These are phyloP conservation scores for Lipomyces starkeyi DNA, from an alignment of 805 yeast species.

Conservation along the genomic window DNA sequence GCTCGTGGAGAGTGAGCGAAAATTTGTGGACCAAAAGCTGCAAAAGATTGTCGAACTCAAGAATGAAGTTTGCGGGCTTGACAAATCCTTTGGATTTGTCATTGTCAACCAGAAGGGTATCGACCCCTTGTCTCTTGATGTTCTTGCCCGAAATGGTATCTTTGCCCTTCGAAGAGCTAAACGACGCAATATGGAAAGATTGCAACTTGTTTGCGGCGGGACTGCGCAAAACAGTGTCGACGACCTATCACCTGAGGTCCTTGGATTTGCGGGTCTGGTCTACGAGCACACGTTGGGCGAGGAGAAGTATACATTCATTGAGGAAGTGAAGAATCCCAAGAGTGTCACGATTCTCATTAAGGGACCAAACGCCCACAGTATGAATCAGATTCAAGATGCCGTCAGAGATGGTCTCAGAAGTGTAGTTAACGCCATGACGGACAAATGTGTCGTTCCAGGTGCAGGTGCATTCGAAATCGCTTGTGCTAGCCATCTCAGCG, in stretches of 20 bases:
- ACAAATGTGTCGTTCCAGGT: slow-evolving; percentile 87
- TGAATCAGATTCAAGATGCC: slow-evolving; percentile 94
- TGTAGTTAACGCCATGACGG: slow-evolving; percentile 88
- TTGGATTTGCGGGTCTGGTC: slow-evolving; percentile 89
- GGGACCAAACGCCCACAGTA: slow-evolving; percentile 83
- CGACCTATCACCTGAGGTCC: slow-evolving; percentile 75
- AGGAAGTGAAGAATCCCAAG: slow-evolving; percentile 84
- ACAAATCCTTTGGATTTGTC: slow-evolving; percentile 78
- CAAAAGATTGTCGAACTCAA: slow-evolving; percentile 90
- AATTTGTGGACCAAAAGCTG: slow-evolving; percentile 91
- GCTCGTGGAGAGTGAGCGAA: slow-evolving; percentile 89
- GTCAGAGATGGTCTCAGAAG: slow-evolving; percentile 96
- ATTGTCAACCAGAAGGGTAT: slow-evolving; percentile 98
- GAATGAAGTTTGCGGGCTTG: slow-evolving; percentile 84
- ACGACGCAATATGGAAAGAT: slow-evolving; percentile 98
- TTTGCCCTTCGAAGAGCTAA: slow-evolving; percentile 96
- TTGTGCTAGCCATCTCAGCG: slow-evolving; percentile 69
- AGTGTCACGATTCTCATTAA: slow-evolving; percentile 89
- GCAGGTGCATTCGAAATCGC: slow-evolving; percentile 95
- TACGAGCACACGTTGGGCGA: slow-evolving; percentile 95
- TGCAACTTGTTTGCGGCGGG: slow-evolving; percentile 95
- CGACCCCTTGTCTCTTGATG: slow-evolving; percentile 96
- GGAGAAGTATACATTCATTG: slow-evolving; percentile 95
- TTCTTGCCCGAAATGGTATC: slow-evolving; percentile 89
- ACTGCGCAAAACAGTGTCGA: slow-evolving; percentile 98